These are phyloP conservation scores for Typha latifolia DNA, from an alignment of 176 grass and related monocot species.

Conservation along the genomic window DNA sequence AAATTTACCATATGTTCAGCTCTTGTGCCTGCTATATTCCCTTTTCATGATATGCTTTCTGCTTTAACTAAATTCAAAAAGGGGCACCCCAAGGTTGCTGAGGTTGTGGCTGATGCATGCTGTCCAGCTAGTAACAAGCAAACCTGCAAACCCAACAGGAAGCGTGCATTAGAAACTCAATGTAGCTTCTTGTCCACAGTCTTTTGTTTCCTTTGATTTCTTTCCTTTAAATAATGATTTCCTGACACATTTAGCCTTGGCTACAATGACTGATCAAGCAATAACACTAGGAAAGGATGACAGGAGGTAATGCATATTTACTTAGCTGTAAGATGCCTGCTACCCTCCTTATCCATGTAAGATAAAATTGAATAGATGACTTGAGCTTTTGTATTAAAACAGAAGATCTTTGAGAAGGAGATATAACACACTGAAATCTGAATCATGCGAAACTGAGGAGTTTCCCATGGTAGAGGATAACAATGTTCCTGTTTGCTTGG, in stretches of 20 bases:
- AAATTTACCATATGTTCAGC: slow-evolving; percentile 17
- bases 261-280: slow-evolving; percentile 5
- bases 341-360: background rate
- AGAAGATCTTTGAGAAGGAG: slow-evolving; percentile 20
- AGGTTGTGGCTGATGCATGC: slow-evolving; percentile 15
- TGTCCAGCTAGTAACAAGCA: background rate
- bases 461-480: slow-evolving; percentile 3
- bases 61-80: slow-evolving; percentile 2
- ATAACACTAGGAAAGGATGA: slow-evolving; percentile 7
- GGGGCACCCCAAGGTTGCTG: slow-evolving; percentile 6
- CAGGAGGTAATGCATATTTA: slow-evolving; percentile 21
- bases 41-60: background rate
- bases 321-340: slow-evolving; percentile 17
- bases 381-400: slow-evolving; percentile 7
- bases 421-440: slow-evolving; percentile 16
- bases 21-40: background rate
- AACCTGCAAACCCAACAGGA: background rate
- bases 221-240: slow-evolving; percentile 1
- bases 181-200: slow-evolving; percentile 14
- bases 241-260: slow-evolving; percentile 25
- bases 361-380: background rate
- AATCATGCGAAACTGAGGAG: slow-evolving; percentile 10
- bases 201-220: slow-evolving; percentile 1
- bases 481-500: background rate
- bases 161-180: slow-evolving; percentile 9